Base-by-base conservation (phyloP, 192 early-diverging fungal genomes). In the Coemansia reversa region DNA sequence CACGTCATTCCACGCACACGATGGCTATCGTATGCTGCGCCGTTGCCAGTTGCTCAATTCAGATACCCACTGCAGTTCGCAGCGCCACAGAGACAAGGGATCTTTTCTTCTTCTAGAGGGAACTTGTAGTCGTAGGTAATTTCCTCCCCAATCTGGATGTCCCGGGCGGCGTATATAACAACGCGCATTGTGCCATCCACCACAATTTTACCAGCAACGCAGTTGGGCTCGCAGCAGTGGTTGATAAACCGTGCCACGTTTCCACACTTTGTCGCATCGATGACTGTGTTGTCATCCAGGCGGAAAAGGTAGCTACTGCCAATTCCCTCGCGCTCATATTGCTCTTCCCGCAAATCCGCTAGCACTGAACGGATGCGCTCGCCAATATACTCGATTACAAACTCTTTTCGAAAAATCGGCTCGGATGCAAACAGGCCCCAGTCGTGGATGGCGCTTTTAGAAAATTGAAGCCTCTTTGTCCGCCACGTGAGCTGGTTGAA, bases 41-140 rank as follows among this genome's bases (percentile, higher is more conserved):
- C 39, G 0, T 45, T 22, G 29, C 54, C 22, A n/a, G 27, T 33
- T 16, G 50, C 50, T 65, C 63, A 90, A 67, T 92, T 92, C 67
- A 92, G 80, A 53, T 86, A 90, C 35, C 93, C 92, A 52, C 89
- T 86, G 76, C 93, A 95, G 67, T 83, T 89, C 59, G 75, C 77
- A 20, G 94, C 88, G 5, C 94, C 97, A 74, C 97, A 99, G 35
- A 93, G 81, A 70, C 97, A 99, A n/a, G 96, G 97, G 63, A 99
- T 98, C 81, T 99, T 99, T 63, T 70, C 62, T 20, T 81, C 79
- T 57, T 84, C 75, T 1, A 56, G 42, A 22, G 73, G 76, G 75
- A 85, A 84, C 84, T 97, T 96, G 87, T 99, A 99, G 74, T 99
- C 94, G 71, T 99, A 99, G 0, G 97, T 99, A 65, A 99, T 93